A percentile compares a stretch with the other conserved stretches of the same genome.
phyloP scores from a whole-genome alignment of 1,139 yeast species.

The Sugiyamaella neomexicana region DNA sequence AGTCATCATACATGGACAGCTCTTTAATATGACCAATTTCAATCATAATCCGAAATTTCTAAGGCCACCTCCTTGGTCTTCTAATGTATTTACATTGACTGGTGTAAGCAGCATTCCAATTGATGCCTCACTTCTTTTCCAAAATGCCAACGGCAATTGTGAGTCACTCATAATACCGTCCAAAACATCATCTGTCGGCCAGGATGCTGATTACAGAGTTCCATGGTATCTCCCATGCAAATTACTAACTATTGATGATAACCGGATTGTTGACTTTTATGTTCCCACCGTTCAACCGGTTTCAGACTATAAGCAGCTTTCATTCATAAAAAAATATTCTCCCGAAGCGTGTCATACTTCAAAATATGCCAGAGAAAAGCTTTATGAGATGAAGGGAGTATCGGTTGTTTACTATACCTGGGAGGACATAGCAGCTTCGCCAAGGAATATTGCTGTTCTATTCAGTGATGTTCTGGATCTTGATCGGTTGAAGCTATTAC shows the following conservation, averaged over 20 bases:
- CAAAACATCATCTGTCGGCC: constrained; percentile 46
- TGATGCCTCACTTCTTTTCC: constrained; percentile 79
- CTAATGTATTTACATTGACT: constrained; percentile 8
- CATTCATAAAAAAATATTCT: constrained; percentile 8
- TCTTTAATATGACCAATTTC: constrained; percentile 57
- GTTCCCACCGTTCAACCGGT: constrained; percentile 5
- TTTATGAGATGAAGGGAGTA: constrained; percentile 61
- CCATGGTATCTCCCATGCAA: constrained; percentile 93
- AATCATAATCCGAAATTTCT: constrained; percentile 9
- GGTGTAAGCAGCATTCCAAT: constrained; percentile 13
- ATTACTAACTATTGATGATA: constrained; percentile 49
- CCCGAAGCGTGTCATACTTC: constrained; percentile 14
- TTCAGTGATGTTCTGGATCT: constrained; percentile 83
- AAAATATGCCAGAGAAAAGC: constrained; percentile 54
- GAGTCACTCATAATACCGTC: constrained; percentile 65
- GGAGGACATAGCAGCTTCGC: constrained; percentile 63
- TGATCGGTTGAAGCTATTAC: constrained; percentile 66
- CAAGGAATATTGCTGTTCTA: constrained; percentile 62
- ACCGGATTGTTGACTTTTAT: constrained; percentile 10
- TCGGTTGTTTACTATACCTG: constrained; percentile 81
- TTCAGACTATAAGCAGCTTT: neutral
- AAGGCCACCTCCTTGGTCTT: constrained; percentile 17
- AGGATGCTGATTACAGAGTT: constrained; percentile 50
- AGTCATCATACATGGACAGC: constrained; percentile 73
- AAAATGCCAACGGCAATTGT: constrained; percentile 86